These are phyloP conservation scores for Cyberlindnera xylosilytica DNA, from an alignment of 805 yeast genomes.

Conservation along the genomic window DNA sequence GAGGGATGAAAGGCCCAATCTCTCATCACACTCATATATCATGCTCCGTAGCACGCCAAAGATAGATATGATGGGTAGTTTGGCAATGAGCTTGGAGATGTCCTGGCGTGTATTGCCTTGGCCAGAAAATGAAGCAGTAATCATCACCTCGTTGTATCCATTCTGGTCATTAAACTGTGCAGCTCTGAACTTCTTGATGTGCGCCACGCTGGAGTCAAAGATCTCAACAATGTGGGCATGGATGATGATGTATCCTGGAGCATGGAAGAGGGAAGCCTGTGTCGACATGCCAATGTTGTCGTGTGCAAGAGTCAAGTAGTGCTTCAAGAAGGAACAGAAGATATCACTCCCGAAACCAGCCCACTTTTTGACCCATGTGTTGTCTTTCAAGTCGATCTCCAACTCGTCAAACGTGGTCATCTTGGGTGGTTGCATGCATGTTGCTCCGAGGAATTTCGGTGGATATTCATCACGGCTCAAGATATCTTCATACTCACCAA, in stretches of 20 bases:
- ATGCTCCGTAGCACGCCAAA: conserved; percentile 8
- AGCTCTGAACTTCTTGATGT: conserved; percentile 19
- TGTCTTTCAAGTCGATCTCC: conserved; percentile 48
- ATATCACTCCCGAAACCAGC: conserved; percentile 52
- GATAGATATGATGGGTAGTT: conserved; percentile 12
- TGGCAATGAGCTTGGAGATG: conserved; percentile 6
- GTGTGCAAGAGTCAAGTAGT: conserved; percentile 36
- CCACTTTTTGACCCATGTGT: conserved; percentile 61
- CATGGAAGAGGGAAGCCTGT: conserved; percentile 10
- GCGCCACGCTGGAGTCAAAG: conserved; percentile 20
- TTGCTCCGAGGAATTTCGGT: conserved; percentile 32
- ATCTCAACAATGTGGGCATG: conserved; percentile 23
- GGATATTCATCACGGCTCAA: conserved; percentile 3
- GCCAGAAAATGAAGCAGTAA: conserved; percentile 15
- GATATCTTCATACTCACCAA: conserved; percentile 17
- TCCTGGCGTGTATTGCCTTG: conserved; percentile 8
- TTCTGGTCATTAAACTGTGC: conserved; percentile 14
- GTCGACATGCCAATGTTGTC: conserved; percentile 1
- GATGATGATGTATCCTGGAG: conserved; percentile 25
- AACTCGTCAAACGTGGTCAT: conserved; percentile 30
- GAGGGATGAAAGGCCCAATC: not conserved
- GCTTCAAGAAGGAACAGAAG: conserved; percentile 59
- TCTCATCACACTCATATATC: conserved; percentile 9
- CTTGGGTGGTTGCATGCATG: conserved; percentile 39
- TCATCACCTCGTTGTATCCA: conserved; percentile 11